phyloP scores from a whole-genome alignment of 2,329 filamentous ascomycete species.

The Botrytis fabae region DNA sequence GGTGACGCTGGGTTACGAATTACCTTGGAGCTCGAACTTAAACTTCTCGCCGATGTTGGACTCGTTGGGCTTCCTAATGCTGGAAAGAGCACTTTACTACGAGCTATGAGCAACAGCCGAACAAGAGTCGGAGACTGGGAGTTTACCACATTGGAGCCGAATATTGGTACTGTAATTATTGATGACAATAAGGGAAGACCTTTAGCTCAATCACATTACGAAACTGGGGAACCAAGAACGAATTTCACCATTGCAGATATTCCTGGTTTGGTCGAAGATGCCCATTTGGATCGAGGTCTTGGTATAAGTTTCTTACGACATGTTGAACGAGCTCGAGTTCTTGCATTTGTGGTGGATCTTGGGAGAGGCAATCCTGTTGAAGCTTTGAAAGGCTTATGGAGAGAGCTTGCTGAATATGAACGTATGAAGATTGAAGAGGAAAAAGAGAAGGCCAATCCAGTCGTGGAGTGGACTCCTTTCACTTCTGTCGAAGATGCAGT shows the following conservation, averaged over 20 bases:
- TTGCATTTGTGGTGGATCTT: slow-evolving; percentile 92
- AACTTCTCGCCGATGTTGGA: slow-evolving; percentile 91
- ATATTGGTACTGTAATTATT: slow-evolving; percentile 92
- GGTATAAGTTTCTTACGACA: slow-evolving; percentile 91
- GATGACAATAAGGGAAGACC: slow-evolving; percentile 83
- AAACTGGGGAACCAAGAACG: slow-evolving; percentile 60
- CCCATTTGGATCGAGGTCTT: slow-evolving; percentile 86
- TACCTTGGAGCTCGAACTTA: slow-evolving; percentile 84
- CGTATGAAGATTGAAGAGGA: slow-evolving; percentile 67
- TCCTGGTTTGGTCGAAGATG: slow-evolving; percentile 87
- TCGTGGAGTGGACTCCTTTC: slow-evolving; percentile 57
- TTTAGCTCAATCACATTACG: slow-evolving; percentile 45
- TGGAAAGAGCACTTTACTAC: slow-evolving; percentile 89
- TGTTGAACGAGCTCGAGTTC: slow-evolving; percentile 87
- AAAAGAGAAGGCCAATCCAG: slow-evolving; percentile 64
- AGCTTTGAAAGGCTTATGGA: slow-evolving; percentile 82
- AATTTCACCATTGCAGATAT: slow-evolving; percentile 95
- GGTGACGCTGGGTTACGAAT: slow-evolving; percentile 79
- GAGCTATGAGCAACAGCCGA: slow-evolving; percentile 83
- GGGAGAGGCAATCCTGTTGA: slow-evolving; percentile 74
- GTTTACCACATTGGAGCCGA: slow-evolving; percentile 92
- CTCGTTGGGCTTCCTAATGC: slow-evolving; percentile 94
- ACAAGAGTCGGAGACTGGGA: slow-evolving; percentile 92
- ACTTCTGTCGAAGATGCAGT: slow-evolving; percentile 46
- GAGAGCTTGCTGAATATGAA: slow-evolving; percentile 84